These are phyloP conservation scores for Corinectria fuckeliana DNA, from an alignment of 2,329 filamentous ascomycete genomes.

Conservation along the genomic window DNA sequence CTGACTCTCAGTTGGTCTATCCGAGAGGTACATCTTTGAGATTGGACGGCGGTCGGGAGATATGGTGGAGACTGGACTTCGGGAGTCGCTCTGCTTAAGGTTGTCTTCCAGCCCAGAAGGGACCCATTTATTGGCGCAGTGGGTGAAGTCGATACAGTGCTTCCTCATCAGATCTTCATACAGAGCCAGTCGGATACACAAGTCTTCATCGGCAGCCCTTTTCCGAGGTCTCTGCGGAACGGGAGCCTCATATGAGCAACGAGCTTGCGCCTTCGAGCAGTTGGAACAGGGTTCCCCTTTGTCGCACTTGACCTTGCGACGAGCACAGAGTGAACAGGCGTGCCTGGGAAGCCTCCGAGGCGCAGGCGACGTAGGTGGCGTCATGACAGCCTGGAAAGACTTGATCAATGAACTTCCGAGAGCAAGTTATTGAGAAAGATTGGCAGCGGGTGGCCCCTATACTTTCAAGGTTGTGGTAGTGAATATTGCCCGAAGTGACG, in stretches of 20 bases:
- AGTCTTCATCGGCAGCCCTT: slow-evolving; percentile 36
- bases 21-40: background rate
- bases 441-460: too few species aligned
- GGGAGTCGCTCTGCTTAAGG: background rate
- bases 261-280: slow-evolving; percentile 45
- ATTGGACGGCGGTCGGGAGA: background rate
- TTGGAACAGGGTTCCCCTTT: slow-evolving; percentile 50
- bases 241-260: slow-evolving; percentile 36
- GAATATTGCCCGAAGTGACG: too few species aligned
- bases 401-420: background rate
- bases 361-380: background rate
- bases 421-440: background rate
- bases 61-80: background rate
- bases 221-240: slow-evolving; percentile 34
- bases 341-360: slow-evolving; percentile 13
- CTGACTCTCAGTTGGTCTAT: background rate
- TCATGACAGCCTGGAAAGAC: background rate
- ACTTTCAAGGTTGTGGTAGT: too few species aligned
- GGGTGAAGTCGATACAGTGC: slow-evolving; percentile 32
- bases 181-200: slow-evolving; percentile 28
- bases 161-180: slow-evolving; percentile 41
- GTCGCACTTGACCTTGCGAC: slow-evolving; percentile 47
- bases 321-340: slow-evolving; percentile 29
- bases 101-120: slow-evolving; percentile 17
- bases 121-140: slow-evolving; percentile 36